Percentiles rank a stretch among this genome's conserved stretches.
phyloP scores from a whole-genome alignment of 257 asterid genomes.

The Petrea volubilis region DNA sequence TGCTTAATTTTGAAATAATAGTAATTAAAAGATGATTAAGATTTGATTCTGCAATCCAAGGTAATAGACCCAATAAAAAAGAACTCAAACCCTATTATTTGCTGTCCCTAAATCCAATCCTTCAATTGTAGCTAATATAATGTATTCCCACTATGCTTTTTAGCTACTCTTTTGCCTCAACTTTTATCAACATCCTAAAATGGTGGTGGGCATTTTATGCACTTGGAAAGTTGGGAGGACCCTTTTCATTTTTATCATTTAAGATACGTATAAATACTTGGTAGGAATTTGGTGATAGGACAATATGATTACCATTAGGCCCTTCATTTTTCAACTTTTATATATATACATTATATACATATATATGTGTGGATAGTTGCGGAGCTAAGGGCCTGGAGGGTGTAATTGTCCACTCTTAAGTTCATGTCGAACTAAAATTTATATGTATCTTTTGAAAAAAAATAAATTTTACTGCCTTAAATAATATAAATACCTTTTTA shows the following conservation, averaged over 20 bases:
- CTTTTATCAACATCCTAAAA: slow-evolving; percentile 46
- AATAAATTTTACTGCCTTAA: too few relatives aligned
- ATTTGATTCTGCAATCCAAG: slow-evolving; percentile 4
- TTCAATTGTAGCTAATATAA: slow-evolving; percentile 16
- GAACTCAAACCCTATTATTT: not conserved
- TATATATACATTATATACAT: not conserved
- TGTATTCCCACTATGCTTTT: slow-evolving; percentile 28
- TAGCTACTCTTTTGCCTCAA: slow-evolving; percentile 49
- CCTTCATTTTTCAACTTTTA: slow-evolving; percentile 17
- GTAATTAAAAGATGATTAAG: slow-evolving; percentile 13
- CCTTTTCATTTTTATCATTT: not conserved
- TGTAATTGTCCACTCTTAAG: too few relatives aligned
- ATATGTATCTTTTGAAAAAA: too few relatives aligned
- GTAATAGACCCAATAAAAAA: not conserved
- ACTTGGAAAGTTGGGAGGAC: slow-evolving; percentile 27
- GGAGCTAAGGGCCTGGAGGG: too few relatives aligned
- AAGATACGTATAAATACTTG: slow-evolving; percentile 3
- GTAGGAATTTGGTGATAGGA: slow-evolving; percentile 36
- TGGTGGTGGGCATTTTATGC: slow-evolving; percentile 42
- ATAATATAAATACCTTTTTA: too few relatives aligned
- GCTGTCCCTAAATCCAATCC: slow-evolving; percentile 11
- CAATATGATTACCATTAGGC: slow-evolving; percentile 41
- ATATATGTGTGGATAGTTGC: not conserved
- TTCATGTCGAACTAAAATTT: too few relatives aligned
- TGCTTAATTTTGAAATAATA: not conserved